Evolutionary conservation across 2,329 filamentous ascomycete species (phyloP), one percentile per base, ranked within the genome.

Genomic region (Sporothrix dimorphospora): DNA sequence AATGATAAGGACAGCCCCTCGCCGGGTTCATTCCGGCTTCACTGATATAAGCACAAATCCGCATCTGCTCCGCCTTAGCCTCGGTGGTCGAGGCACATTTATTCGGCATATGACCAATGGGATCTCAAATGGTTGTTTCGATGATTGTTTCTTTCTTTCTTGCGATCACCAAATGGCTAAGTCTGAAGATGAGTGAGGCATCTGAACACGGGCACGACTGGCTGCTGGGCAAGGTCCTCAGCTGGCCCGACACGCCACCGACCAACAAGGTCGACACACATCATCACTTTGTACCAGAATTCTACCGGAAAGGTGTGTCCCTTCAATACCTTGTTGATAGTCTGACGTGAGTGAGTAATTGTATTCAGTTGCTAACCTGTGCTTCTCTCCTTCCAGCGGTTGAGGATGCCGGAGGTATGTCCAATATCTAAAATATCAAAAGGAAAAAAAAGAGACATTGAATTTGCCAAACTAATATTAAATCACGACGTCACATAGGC

Each of bases 211-310:
- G 34, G 19, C 57, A 42, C 7, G 57, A 42, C 57, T 63, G 57
- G 57, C 57, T 63, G n/a, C 57, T 63, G 19, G 57, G 57, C 34
- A 63, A 63, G 38, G 57, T 42, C 12, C 57, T 63, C 34, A 42
- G n/a, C 57, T 63, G 34, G 57, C 34, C 57, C 8, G 19, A 63
- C 8, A 8, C 19, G 19, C 57, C 57, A 6, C 8, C 38, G 3
- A 14, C 42, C 34, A 63, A 63, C 34, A 42, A 63, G n/a, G 11
- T 63, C n/a, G 57, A 61, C 34, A 63, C 34, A 5, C 57, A 63
- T n/a, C 34, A 63, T 42, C 57, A 42, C 34, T 63, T 63, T 63
- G 57, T 63, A 5, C 57, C 57, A 21, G 14, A 12, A 1, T 63
- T 63, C 14, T 42, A 63, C 34, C n/a, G 34, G 9, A 21, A 42